A percentile compares a stretch with the other conserved stretches of the same genome.
These are phyloP conservation scores for Cercospora beticola DNA, from an alignment of 2,329 filamentous ascomycete species.

Conservation along the genomic window DNA sequence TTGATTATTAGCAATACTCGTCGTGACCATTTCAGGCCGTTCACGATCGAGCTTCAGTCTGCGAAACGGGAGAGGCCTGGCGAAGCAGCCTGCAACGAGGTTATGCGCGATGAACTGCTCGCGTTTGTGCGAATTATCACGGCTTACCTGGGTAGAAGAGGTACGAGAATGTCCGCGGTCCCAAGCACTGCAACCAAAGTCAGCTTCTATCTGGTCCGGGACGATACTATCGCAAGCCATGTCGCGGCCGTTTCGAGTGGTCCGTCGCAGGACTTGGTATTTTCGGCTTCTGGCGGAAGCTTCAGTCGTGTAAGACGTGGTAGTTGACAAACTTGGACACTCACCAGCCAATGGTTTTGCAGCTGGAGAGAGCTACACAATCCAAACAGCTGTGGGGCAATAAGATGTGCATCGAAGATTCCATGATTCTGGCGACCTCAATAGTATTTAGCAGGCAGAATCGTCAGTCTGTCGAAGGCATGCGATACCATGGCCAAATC, in stretches of 20 bases:
- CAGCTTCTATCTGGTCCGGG: not conserved
- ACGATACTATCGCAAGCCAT: not conserved
- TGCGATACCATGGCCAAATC: not conserved
- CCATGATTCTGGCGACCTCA: not conserved
- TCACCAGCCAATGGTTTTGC: not conserved
- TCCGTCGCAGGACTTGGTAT: not conserved
- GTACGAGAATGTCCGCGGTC: not conserved
- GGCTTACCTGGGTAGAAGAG: not conserved
- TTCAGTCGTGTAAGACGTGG: not conserved
- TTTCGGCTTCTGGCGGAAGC: not conserved
- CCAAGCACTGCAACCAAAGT: not conserved
- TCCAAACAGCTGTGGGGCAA: not conserved
- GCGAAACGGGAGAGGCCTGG: not conserved
- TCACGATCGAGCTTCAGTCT: not conserved
- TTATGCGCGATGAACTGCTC: not conserved
- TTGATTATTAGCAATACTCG: not conserved
- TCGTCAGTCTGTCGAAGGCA: not conserved
- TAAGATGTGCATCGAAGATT: not conserved
- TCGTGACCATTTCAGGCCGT: not conserved
- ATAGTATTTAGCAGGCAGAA: not conserved
- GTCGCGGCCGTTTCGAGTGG: not conserved
- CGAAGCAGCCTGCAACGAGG: not conserved
- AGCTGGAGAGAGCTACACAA: not conserved
- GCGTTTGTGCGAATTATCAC: not conserved
- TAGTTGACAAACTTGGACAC: not conserved